Evolutionary conservation across 1,284 basidiomycete species (phyloP), one percentile per base, ranked within the genome.

Genomic region (Moesziomyces parantarcticus): DNA sequence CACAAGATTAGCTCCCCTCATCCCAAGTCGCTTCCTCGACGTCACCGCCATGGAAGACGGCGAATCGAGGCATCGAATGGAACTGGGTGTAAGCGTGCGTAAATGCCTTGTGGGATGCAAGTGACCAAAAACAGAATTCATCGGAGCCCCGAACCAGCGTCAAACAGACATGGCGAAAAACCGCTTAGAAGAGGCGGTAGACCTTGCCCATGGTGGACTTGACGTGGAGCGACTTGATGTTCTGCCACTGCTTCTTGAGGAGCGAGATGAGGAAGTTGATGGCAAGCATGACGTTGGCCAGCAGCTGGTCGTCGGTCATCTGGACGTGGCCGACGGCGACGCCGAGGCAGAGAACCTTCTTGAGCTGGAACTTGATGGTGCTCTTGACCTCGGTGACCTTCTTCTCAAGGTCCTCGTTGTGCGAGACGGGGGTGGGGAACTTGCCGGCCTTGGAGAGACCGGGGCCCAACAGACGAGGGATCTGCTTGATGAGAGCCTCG

Each of bases 391-490:
- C 97, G 80, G 86, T 90, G 84, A 97, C 88, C 88, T 98, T 98
- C 89, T 91, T 92, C 85, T 84, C 85, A 58, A 99, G 88, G 87
- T 99, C 96, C 85, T 99, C 97, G 49, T 88, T 85, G 87, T 96
- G 93, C 26, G 93, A 92, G 85, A 99, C 90, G 54, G 85, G 85
- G 66, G 96, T 97, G 56, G 97, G 96, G 92, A 99, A 99, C 87
- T 99, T 99, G 85, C 97, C 97, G 81, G 97, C 96, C 89, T 99
- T 99, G 84, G 97, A 98, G 67, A 99, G 92, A 93, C 97, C 97
- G 84, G 97, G 96, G 74, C 96, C 96, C 77, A 99, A 90, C 64
- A 99, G 90, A 96, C 97, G 96, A 80, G 96, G 97, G 75, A 99
- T 99, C 88, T 98, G 96, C 90, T 97, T 99, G 89, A 99, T 98